Evolutionary conservation across 2,329 filamentous ascomycete genomes (phyloP).

Genomic region (Ophidiomyces ophidiicola): DNA sequence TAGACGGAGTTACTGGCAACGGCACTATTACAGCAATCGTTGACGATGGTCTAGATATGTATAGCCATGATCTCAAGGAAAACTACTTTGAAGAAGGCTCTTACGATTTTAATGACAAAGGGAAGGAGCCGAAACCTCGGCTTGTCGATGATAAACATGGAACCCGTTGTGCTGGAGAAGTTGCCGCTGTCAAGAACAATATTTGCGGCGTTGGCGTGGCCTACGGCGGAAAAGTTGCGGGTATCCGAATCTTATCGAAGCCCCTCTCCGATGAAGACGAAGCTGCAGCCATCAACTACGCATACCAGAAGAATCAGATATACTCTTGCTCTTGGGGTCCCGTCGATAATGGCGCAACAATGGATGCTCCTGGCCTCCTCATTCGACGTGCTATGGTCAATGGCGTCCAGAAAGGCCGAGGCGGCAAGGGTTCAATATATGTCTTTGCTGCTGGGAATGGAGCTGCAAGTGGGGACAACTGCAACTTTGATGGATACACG

Average conservation of each 20-base stretch:
- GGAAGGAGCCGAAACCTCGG: conserved; percentile 65
- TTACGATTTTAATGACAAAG: conserved; percentile 88
- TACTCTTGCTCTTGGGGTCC: conserved; percentile 99
- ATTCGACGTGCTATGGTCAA: conserved; percentile 87
- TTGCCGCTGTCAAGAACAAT: conserved; percentile 81
- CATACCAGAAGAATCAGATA: conserved; percentile 81
- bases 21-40: conserved; percentile 87
- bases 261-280: conserved; percentile 87
- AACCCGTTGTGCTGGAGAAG: conserved; percentile 87
- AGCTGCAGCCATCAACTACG: conserved; percentile 83
- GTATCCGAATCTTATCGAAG: conserved; percentile 83
- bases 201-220: conserved; percentile 93
- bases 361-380: conserved; percentile 84
- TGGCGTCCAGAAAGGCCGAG: conserved; percentile 75
- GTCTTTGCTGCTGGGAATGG: conserved; percentile 97
- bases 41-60: conserved; percentile 91
- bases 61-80: conserved; percentile 78
- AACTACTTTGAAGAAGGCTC: conserved; percentile 93
- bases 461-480: conserved; percentile 77
- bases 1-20: conserved; percentile 77
- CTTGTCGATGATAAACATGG: conserved; percentile 79
- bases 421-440: conserved; percentile 75
- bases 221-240: conserved; percentile 80
- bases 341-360: conserved; percentile 80
- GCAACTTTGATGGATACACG: conserved; percentile 98